phyloP scores from a whole-genome alignment of 139 green algal species.

The Yamagishiella unicocca region DNA sequence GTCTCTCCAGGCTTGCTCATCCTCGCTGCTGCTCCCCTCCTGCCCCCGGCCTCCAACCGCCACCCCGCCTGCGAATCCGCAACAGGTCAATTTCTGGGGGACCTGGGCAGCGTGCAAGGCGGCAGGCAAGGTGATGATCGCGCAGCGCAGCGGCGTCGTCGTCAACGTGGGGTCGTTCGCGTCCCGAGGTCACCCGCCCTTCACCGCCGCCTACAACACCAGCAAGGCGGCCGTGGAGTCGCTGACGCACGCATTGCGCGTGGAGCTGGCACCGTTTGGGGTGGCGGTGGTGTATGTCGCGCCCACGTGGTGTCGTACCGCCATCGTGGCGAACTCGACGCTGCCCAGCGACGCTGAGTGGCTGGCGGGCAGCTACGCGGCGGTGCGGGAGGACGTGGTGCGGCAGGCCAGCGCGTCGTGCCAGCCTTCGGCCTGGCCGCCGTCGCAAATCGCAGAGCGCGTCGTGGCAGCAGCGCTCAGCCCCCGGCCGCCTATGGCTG shows the following conservation, averaged over 20 bases:
- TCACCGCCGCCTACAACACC: slow-evolving; percentile 5
- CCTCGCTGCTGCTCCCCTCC: too few species aligned
- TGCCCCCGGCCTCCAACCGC: too few species aligned
- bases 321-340: background rate
- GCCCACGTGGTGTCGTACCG: slow-evolving; percentile 17
- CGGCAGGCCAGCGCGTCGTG: background rate
- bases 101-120: slow-evolving; percentile 27
- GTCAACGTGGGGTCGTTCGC: slow-evolving; percentile 28
- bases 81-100: slow-evolving; percentile 22
- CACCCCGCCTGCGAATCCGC: too few species aligned
- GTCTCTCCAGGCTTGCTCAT: too few species aligned
- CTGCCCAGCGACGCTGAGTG: slow-evolving; percentile 6
- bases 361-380: background rate
- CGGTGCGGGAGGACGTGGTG: background rate
- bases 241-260: slow-evolving; percentile 10
- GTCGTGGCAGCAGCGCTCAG: background rate
- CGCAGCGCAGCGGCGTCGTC: background rate
- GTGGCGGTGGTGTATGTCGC: slow-evolving; percentile 6
- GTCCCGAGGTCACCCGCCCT: background rate
- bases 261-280: slow-evolving; percentile 14
- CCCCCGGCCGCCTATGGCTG: background rate
- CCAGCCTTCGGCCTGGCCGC: background rate
- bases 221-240: slow-evolving; percentile 31
- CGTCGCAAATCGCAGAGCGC: background rate
- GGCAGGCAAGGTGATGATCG: background rate